Conservation (phyloP, 106 monocot genomes). For the Hemerocallis citrina region DNA sequence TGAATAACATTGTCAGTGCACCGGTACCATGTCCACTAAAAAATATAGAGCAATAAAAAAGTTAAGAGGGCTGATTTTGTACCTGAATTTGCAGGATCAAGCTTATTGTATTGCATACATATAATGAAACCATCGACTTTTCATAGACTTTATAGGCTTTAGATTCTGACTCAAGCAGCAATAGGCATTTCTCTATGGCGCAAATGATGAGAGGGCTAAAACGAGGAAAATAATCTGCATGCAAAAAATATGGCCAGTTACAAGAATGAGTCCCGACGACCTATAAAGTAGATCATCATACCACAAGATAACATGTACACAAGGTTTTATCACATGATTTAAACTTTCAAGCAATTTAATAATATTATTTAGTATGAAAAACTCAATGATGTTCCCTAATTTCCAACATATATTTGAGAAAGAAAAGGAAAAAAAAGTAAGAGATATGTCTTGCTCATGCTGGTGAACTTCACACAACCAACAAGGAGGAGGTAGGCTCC, state of each 20-base stretch:
- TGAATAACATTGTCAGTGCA: constrained; percentile 12
- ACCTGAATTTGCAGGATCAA: constrained; percentile 90
- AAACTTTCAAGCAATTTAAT: no score
- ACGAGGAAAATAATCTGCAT: constrained; percentile 46
- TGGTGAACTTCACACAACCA: no score
- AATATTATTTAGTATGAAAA: no score
- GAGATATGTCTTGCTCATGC: no score
- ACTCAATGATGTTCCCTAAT: no score
- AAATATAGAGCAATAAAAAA: background rate
- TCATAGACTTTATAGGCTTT: constrained; percentile 50
- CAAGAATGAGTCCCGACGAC: no score
- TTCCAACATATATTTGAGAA: no score
- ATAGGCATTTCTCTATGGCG: constrained; percentile 76
- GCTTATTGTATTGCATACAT: constrained; percentile 68
- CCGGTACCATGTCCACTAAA: background rate
- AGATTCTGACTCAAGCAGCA: constrained; percentile 74
- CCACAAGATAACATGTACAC: no score
- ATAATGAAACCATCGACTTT: constrained; percentile 69
- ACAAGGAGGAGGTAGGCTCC: no score
- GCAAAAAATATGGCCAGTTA: constrained; percentile 2
- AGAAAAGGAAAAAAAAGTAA: no score
- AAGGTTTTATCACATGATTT: no score
- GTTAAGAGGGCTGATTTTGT: background rate
- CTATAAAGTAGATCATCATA: no score
- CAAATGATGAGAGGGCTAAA: constrained; percentile 75